These are phyloP conservation scores for Ilyonectria robusta DNA, from an alignment of 2,329 filamentous ascomycete genomes.

Conservation along the genomic window DNA sequence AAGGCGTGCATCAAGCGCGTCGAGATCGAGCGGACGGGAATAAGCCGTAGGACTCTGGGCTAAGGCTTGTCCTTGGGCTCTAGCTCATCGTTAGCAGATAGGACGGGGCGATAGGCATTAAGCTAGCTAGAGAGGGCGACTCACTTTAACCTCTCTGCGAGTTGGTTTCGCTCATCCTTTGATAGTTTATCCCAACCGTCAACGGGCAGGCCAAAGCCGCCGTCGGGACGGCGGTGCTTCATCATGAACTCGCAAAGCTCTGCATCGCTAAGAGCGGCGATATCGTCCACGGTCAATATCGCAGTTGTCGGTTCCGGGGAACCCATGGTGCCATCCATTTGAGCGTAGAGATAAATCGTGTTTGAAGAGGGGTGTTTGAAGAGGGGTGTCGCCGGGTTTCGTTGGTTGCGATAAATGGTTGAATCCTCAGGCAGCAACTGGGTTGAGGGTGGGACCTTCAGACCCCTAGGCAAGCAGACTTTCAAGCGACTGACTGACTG, in stretches of 20 bases:
- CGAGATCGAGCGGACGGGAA: slow-evolving; percentile 39
- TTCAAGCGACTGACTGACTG: no score
- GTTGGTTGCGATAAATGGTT: no score
- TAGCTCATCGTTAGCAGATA: not conserved
- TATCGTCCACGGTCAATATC: slow-evolving; percentile 18
- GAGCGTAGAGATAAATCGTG: no score
- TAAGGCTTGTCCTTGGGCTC: slow-evolving; percentile 2
- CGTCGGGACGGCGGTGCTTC: slow-evolving; percentile 32
- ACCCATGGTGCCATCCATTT: slow-evolving; percentile 5
- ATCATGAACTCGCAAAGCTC: slow-evolving; percentile 37
- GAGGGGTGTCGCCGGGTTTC: no score
- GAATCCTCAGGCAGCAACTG: no score
- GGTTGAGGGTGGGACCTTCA: no score
- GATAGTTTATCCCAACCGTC: slow-evolving; percentile 35
- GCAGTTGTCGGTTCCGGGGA: slow-evolving; percentile 3
- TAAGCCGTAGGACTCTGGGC: slow-evolving; percentile 14
- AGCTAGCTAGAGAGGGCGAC: not conserved
- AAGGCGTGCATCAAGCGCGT: slow-evolving; percentile 38
- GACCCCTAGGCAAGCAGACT: no score
- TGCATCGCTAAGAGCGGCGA: slow-evolving; percentile 34
- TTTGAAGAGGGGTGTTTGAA: no score
- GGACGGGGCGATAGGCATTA: not conserved
- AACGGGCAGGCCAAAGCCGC: slow-evolving; percentile 31
- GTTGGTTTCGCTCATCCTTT: slow-evolving; percentile 24
- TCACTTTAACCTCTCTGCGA: slow-evolving; percentile 38